phyloP scores from a whole-genome alignment of 169 alveolate genomes.

The Theileria annulata region DNA sequence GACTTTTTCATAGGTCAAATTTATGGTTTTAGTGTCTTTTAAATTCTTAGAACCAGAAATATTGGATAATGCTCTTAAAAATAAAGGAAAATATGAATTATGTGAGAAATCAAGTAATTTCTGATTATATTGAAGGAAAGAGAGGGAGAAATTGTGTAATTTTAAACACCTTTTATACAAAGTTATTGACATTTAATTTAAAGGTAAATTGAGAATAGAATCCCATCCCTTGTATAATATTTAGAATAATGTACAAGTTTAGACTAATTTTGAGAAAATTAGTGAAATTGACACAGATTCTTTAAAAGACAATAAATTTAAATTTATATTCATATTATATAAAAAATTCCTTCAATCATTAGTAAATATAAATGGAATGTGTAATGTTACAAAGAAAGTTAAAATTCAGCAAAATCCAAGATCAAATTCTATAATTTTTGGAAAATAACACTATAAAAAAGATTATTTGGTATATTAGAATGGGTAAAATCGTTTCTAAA shows the following conservation, averaged over 20 bases:
- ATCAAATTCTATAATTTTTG: background rate
- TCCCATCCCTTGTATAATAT: background rate
- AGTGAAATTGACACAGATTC: background rate
- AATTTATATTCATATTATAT: background rate
- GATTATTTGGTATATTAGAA: background rate
- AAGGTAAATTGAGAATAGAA: background rate
- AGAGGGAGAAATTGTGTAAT: background rate
- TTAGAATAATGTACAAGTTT: background rate
- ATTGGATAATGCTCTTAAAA: background rate
- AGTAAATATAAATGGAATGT: background rate
- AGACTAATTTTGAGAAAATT: background rate
- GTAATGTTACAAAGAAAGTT: background rate
- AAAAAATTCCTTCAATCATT: background rate
- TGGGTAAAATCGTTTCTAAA: background rate
- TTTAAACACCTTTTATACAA: slow-evolving; percentile 9
- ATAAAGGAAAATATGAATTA: background rate
- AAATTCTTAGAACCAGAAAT: background rate
- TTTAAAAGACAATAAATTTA: background rate
- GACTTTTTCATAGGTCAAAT: slow-evolving; percentile 13
- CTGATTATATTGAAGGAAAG: background rate
- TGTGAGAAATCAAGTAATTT: background rate
- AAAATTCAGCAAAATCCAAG: background rate
- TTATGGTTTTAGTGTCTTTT: background rate
- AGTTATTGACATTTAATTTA: background rate
- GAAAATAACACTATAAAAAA: background rate